Base-by-base conservation (phyloP, 768 basidiomycete genomes). In the Termitomyces bulborhizus region DNA sequence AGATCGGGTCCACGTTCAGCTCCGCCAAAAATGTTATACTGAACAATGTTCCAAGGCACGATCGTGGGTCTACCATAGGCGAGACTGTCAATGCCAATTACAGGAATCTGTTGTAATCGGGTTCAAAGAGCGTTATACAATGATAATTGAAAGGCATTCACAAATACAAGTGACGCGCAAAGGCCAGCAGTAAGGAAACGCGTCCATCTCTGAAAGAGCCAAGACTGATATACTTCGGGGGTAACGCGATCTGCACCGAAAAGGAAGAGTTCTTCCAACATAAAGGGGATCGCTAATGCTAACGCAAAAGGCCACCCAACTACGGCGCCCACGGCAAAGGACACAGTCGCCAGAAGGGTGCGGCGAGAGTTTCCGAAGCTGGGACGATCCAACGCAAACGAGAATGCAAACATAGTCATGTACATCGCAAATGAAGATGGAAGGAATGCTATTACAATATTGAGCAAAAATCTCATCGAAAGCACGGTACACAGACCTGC, bases 301-400 rank as follows among this genome's bases (percentile, higher is more conserved):
- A 93, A 77, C n/a, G 90, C 78, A 68, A 99, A 99, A 6, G 97
- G 97, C 97, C 97, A 99, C 5, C 96, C 97, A 34, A 98, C 81
- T 48, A 98, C 81, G 1, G 85, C 91, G 5, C 92, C 95, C 6
- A 83, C 66, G 1, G 90, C 92, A 66, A 93, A 91, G 46, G 78
- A 70, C 45, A 87, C 56, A 0, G 90, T 90, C 0, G 89, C 83
- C 7, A 76, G 70, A 27, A 88, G 67, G 9, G 88, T 85, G 34
- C 88, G 77, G 45, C 73, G 73, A 57, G 72, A 66, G 64, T 86
- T 79, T 40, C 66, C 63, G 58, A 74, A 65, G 61, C 77, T 83
- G 0, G 87, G 73, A 4, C 86, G 83, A 42, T 77, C 74, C 42
- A 89, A 66, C 2, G 81, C 81, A 61, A 80, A 89, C 0, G 92